phyloP scores from a whole-genome alignment of 2,329 filamentous ascomycete species.

The Byssothecium circinans region DNA sequence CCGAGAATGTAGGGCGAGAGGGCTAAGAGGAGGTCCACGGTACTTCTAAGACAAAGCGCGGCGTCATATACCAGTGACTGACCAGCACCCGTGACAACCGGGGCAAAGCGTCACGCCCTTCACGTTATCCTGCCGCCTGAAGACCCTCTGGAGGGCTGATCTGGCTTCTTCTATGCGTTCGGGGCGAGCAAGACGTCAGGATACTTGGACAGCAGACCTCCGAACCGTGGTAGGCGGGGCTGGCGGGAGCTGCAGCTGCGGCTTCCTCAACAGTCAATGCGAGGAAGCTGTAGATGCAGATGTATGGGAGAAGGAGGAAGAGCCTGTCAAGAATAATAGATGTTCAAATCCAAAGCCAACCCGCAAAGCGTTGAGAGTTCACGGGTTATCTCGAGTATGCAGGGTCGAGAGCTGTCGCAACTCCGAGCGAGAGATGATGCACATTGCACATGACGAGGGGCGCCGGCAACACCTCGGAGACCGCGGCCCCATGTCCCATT shows the following conservation, averaged over 20 bases:
- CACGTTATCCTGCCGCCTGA: background rate
- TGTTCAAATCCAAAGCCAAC: too few species aligned
- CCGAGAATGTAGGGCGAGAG: background rate
- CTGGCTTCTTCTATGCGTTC: too few species aligned
- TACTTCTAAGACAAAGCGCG: slow-evolving; percentile 19
- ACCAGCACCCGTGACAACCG: slow-evolving; percentile 19
- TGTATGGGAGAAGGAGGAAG: background rate
- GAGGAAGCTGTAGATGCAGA: slow-evolving; percentile 4
- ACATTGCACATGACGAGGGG: too few species aligned
- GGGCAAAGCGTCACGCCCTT: background rate
- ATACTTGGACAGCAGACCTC: background rate
- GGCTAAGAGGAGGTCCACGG: slow-evolving; percentile 1
- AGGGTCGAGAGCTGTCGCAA: too few species aligned
- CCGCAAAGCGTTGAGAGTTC: too few species aligned
- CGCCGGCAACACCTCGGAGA: too few species aligned
- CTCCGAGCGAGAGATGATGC: too few species aligned
- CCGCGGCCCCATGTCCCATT: too few species aligned
- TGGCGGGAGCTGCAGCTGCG: slow-evolving; percentile 1
- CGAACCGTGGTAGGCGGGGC: background rate
- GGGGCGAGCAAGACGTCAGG: too few species aligned
- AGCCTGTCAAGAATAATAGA: background rate
- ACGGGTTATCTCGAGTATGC: too few species aligned
- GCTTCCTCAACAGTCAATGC: slow-evolving; percentile 23
- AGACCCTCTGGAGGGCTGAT: background rate
- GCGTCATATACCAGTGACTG: slow-evolving; percentile 29